Conservation (phyloP, 2,329 filamentous ascomycete species). For the Exophiala oligosperma region DNA sequence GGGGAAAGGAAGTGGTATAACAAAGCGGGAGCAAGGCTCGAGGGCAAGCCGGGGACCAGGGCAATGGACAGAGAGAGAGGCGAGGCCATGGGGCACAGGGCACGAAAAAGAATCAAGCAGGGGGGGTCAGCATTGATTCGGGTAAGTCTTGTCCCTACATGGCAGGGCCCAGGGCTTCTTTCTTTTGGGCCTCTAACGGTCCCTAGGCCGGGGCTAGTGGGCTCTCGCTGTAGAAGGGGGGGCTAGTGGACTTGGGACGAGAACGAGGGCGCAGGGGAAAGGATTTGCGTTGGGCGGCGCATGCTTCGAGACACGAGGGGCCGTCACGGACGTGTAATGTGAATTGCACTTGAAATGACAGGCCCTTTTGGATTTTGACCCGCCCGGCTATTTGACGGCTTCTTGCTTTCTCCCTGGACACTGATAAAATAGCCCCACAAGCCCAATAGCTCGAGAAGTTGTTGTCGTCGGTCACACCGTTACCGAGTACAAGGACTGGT, state of each 20-base stretch:
- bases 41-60: slow-evolving; percentile 12
- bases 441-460: not conserved
- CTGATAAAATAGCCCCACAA: not conserved
- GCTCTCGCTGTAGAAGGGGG: not conserved
- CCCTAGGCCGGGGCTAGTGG: slow-evolving; percentile 2
- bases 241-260: not conserved
- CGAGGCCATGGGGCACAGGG: slow-evolving; percentile 13
- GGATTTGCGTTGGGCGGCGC: not conserved
- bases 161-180: too few relatives aligned
- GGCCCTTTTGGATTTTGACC: not conserved
- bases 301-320: not conserved
- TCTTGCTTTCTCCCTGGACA: not conserved
- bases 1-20: not conserved
- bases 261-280: too few relatives aligned
- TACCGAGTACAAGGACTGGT: not conserved
- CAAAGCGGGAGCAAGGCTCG: slow-evolving; percentile 1
- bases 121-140: slow-evolving; percentile 6
- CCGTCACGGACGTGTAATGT: not conserved
- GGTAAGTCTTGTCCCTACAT: slow-evolving; percentile 1
- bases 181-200: too few relatives aligned
- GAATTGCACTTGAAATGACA: slow-evolving; percentile 4
- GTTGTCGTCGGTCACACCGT: not conserved
- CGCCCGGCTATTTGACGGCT: not conserved
- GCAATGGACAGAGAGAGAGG: slow-evolving; percentile 3
- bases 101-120: slow-evolving; percentile 19